Base-by-base conservation (phyloP, 768 basidiomycete genomes). In the Coprinopsis strossmayeri region DNA sequence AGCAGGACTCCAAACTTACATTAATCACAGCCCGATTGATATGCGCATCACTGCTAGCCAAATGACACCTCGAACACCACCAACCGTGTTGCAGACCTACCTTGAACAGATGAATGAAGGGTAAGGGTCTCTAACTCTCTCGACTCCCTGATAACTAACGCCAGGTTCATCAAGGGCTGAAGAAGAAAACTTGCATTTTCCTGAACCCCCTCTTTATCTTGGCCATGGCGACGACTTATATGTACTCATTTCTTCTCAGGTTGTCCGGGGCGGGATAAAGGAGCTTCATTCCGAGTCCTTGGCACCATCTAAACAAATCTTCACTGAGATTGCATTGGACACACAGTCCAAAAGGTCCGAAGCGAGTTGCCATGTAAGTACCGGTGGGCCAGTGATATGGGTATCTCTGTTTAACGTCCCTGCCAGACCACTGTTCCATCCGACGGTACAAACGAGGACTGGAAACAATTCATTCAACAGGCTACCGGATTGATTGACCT, bases 191-290 rank as follows among this genome's bases (percentile, higher is more conserved):
- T n/a, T n/a, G n/a, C n/a, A n/a, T n/a, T n/a, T 32, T 32, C 11
- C 20, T 20, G 27, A 12, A 44, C 24, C 42, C 25, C 20, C 42
- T 24, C 27, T 15, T 44, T 17, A 13, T 15, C n/a, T 25, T 21
- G 20, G 17, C 4, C 20, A 26, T n/a, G 21, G 42, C 9, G 42
- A 30, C 20, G 12, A 26, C 11, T 5, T 47, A 9, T 38, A 37
- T 34, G 34, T 39, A 32, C 34, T 47, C 10, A 45, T 27, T 9
- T 45, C 43, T 20, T 45, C 28, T 17, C 26, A 7, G 18, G 18
- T 28, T 32, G 48, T 63, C 44, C 64, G 60, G 47, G 62, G 67
- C 54, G 54, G 66, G 18, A 61, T 64, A n/a, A 64, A 64, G 18
- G 49, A 52, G 10, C 11, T 42, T 3, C 5, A 21, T 24, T 17